Evolutionary conservation across 352 stramenopile species (phyloP).

Genomic region (Phytophthora podocarpi): DNA sequence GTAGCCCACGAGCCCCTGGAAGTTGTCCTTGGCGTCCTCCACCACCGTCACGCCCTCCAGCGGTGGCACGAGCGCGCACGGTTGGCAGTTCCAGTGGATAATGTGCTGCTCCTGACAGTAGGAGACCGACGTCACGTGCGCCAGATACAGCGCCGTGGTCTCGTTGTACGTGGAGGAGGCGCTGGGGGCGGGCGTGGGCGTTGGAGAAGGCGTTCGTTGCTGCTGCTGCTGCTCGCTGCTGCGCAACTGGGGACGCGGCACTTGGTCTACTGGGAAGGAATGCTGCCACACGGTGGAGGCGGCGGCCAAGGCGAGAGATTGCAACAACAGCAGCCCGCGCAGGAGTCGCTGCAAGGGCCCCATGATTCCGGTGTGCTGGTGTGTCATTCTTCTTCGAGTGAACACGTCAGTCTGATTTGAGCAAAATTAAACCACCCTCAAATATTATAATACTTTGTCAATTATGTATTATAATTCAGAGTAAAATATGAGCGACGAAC

Average conservation of each 20-base stretch:
- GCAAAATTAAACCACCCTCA: too few species aligned
- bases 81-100: conserved; percentile 75
- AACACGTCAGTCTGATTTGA: too few species aligned
- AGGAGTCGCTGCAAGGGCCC: background rate
- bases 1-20: conserved; percentile 83
- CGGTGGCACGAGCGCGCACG: conserved; percentile 61
- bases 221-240: background rate
- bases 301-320: background rate
- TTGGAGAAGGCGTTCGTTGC: background rate
- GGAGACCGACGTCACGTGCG: conserved; percentile 75
- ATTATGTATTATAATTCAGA: too few species aligned
- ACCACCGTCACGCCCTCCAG: conserved; percentile 60
- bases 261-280: conserved; percentile 17
- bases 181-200: background rate
- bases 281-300: conserved; percentile 23
- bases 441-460: too few species aligned
- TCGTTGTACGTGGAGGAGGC: conserved; percentile 59
- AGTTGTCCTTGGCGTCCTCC: conserved; percentile 73
- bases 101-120: conserved; percentile 78
- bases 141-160: conserved; percentile 69
- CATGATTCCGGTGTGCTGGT: conserved; percentile 9
- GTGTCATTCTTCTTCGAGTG: conserved; percentile 11
- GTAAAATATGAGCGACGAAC: too few species aligned
- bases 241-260: too few species aligned
- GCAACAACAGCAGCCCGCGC: conserved; percentile 24